A percentile compares a stretch with the other conserved stretches of the same genome.
These are phyloP conservation scores for Apiospora kogelbergensis DNA, from an alignment of 2,329 filamentous ascomycete genomes.

Conservation along the genomic window DNA sequence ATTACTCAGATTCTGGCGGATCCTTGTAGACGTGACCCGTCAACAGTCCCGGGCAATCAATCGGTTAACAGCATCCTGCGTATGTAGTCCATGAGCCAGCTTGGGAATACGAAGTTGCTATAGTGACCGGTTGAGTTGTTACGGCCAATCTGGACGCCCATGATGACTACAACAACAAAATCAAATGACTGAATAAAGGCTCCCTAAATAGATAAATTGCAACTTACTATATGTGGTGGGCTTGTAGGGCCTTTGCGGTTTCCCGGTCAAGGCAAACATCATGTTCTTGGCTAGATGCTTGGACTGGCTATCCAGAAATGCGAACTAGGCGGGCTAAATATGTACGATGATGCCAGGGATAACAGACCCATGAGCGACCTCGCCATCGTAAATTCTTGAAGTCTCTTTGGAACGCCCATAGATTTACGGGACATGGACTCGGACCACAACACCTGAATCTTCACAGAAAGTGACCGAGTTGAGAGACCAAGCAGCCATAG, in stretches of 20 bases:
- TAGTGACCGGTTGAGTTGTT: not conserved
- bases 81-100: not conserved
- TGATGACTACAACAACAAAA: not conserved
- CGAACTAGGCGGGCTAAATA: conserved; percentile 18
- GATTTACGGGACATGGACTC: no score
- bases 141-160: not conserved
- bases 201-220: not conserved
- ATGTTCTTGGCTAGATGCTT: conserved; percentile 15
- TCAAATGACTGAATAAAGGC: no score
- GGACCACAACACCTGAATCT: no score
- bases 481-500: no score
- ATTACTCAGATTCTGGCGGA: no score
- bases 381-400: no score
- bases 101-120: not conserved
- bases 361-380: no score
- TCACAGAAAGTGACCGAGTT: no score
- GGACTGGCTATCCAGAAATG: conserved; percentile 10
- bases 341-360: no score
- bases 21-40: not conserved
- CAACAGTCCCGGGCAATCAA: not conserved
- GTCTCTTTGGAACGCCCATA: no score
- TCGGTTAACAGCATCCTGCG: not conserved
- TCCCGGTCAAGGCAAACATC: conserved; percentile 7
- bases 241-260: conserved; percentile 12
- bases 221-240: conserved; percentile 10